These are phyloP conservation scores for Metschnikowia amazonensis DNA, from an alignment of 805 yeast genomes.

Conservation along the genomic window DNA sequence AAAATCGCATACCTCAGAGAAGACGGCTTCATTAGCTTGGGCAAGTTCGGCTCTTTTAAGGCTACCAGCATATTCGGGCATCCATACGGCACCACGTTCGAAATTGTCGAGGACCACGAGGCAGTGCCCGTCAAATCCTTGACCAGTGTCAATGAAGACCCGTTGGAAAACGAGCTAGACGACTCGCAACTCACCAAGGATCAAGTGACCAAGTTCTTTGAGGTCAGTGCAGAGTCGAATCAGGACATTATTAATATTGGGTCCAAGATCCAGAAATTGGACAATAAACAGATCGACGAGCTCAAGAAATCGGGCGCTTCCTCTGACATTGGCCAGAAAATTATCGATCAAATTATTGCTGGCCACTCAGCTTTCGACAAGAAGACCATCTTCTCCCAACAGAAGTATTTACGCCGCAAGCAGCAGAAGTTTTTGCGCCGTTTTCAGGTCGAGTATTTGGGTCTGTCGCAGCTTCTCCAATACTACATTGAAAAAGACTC, in stretches of 20 bases:
- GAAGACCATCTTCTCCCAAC: conserved; percentile 87
- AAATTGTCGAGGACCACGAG: conserved; percentile 56
- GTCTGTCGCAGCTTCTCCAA: conserved; percentile 65
- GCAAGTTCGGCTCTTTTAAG: conserved; percentile 86
- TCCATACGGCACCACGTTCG: conserved; percentile 87
- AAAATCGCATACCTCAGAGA: conserved; percentile 66
- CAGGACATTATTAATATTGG: conserved; percentile 67
- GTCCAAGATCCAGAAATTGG: conserved; percentile 64
- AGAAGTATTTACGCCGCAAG: conserved; percentile 85
- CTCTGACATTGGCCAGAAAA: conserved; percentile 62
- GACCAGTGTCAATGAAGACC: conserved; percentile 18
- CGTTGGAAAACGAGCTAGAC: conserved; percentile 23
- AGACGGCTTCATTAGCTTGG: conserved; percentile 64
- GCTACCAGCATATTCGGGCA: conserved; percentile 74
- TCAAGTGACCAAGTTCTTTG: conserved; percentile 33
- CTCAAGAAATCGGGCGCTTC: conserved; percentile 70
- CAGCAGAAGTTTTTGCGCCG: conserved; percentile 85
- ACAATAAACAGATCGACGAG: conserved; percentile 77
- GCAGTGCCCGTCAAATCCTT: conserved; percentile 49
- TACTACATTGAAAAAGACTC: conserved; percentile 77
- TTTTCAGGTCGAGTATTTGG: conserved; percentile 76
- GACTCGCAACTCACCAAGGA: conserved; percentile 38
- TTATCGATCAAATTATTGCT: conserved; percentile 76
- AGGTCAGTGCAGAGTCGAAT: conserved; percentile 55
- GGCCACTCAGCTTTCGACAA: conserved; percentile 84